Evolutionary conservation across 257 asterid genomes (phyloP).

Genomic region (Solanum gandarillasii): DNA sequence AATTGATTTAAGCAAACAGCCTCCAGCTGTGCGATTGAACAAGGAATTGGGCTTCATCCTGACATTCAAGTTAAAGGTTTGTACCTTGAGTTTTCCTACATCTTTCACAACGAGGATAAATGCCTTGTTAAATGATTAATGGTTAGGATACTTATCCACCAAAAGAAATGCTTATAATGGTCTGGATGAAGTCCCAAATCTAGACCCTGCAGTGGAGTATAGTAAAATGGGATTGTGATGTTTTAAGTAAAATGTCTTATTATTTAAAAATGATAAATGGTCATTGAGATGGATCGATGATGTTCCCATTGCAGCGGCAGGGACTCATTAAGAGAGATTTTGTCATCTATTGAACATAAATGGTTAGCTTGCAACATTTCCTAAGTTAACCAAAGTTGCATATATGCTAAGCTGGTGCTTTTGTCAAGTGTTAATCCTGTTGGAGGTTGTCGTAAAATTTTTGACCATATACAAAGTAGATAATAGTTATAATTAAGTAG

Average conservation of each 20-base stretch:
- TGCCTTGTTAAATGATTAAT: background rate
- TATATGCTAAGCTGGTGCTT: background rate
- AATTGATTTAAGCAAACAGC: constrained; percentile 91
- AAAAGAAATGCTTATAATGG: background rate
- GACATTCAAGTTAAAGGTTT: constrained; percentile 90
- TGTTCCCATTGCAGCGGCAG: background rate
- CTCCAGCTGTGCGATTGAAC: constrained; percentile 96
- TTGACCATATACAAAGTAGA: background rate
- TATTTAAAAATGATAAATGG: background rate
- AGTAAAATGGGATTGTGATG: background rate
- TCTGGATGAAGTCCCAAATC: background rate
- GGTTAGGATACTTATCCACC: background rate
- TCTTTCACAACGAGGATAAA: background rate
- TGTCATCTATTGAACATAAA: background rate
- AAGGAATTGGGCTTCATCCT: constrained; percentile 85
- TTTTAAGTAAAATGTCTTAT: background rate
- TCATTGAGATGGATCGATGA: background rate
- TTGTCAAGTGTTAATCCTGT: background rate
- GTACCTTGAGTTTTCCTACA: background rate
- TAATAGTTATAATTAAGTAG: background rate
- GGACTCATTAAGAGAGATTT: background rate
- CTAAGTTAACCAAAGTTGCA: background rate
- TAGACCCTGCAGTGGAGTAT: background rate
- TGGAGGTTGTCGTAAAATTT: background rate
- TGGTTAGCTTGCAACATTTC: background rate